Percentiles rank a stretch among this genome's conserved stretches.
Evolutionary conservation across 371 early-diverging fungal genomes (phyloP).

Genomic region (Mortierella sp.): DNA sequence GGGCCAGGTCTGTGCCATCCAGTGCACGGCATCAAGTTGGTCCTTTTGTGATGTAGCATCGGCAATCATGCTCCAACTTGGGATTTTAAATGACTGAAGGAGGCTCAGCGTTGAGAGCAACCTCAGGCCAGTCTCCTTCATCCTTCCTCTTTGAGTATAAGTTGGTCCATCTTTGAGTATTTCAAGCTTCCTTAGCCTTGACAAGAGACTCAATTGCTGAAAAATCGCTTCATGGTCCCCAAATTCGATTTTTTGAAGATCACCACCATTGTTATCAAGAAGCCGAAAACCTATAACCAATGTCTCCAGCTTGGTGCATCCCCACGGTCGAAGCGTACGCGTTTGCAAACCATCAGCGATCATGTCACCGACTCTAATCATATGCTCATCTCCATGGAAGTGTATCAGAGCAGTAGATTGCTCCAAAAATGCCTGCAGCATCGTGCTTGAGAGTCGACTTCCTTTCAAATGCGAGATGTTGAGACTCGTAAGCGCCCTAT

Average conservation of each 20-base stretch:
- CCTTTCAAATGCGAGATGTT: conserved; percentile 14
- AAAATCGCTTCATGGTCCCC: neutral
- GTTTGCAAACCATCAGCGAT: neutral
- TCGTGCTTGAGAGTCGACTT: neutral
- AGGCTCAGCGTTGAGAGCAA: neutral
- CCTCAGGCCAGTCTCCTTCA: neutral
- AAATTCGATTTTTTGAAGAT: too few species aligned
- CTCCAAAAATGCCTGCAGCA: conserved; percentile 10
- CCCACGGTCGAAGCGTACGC: conserved; percentile 11
- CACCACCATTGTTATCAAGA: neutral
- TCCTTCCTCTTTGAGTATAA: neutral
- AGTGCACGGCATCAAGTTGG: neutral
- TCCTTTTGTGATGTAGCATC: neutral
- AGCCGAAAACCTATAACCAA: conserved; percentile 9
- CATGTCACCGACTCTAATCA: conserved; percentile 12
- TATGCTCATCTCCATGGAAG: neutral
- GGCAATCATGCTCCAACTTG: neutral
- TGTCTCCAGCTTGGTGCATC: conserved; percentile 9
- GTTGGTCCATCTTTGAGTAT: neutral
- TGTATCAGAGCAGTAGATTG: neutral
- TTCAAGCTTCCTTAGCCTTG: neutral
- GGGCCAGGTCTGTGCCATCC: conserved; percentile 9
- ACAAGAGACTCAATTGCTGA: conserved; percentile 14
- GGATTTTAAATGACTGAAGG: neutral
- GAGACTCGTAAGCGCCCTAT: conserved; percentile 8